Base-by-base conservation (phyloP, 805 yeast genomes). In the Candida tibetensis region DNA sequence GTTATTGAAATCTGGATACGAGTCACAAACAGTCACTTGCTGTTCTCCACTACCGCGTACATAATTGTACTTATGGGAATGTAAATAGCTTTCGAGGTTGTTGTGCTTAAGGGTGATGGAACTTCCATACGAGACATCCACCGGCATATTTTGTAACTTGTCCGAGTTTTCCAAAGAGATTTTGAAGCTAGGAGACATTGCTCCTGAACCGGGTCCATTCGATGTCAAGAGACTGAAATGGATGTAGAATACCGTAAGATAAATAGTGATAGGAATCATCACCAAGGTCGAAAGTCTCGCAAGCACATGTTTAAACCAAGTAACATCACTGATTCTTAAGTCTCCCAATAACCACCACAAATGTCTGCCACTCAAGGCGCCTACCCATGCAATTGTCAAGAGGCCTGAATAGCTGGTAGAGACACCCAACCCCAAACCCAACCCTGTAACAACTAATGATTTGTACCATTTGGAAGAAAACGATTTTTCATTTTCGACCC, bases 261-360 rank as follows among this genome's bases (percentile, higher is more conserved):
- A 88, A 28, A 85, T 65, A 1, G 71, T 48, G 0, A 70, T 30
- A 3, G 97, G 95, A 1, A 84, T 55, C 0, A 65, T 49, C 0
- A 82, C 45, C 30, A 82, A 61, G 6, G 69, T 61, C 12, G 65
- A 39, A 0, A 68, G 46, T 27, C 82, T 69, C 15, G 57, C 43
- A 0, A 57, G 15, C 13, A 72, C 52, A 49, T 76, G 79, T 38
- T 58, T 63, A 13, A 62, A 45, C 45, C 79, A 63, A 17, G 49
- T 35, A 13, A 36, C 38, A 6, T 65, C 57, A 1, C 75, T 30
- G 3, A 82, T 66, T 3, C 64, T 58, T 22, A 84, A 56, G 58
- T 91, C 96, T 10, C 93, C 95, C 27, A 83, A 55, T 9, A 77
- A 51, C 43, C 58, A 57, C 96, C 96, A 89, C 31, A 82, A 57